Percentiles rank a stretch among this genome's conserved stretches.
These are phyloP conservation scores for Podaxis rugospora DNA, from an alignment of 768 basidiomycete genomes.

Conservation along the genomic window DNA sequence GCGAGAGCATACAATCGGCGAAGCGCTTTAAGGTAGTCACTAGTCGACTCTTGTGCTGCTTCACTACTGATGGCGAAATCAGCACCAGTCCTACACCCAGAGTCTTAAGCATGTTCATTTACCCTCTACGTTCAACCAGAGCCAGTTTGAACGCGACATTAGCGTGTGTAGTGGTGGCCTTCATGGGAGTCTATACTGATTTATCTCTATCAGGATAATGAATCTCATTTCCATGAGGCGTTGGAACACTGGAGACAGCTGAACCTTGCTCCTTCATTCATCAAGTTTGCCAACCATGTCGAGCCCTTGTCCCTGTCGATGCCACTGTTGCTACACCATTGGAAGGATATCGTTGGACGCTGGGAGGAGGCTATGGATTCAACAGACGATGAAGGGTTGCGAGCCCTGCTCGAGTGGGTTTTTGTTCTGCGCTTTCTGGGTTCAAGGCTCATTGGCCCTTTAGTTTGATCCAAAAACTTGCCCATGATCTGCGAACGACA, in stretches of 20 bases:
- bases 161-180: conserved; percentile 31
- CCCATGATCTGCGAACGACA: conserved; percentile 78
- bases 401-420: conserved; percentile 71
- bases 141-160: conserved; percentile 58
- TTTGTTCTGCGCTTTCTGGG: not conserved
- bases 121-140: conserved; percentile 56
- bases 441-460: conserved; percentile 6
- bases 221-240: conserved; percentile 74
- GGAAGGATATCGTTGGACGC: conserved; percentile 58
- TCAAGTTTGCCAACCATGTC: conserved; percentile 60
- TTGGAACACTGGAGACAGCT: conserved; percentile 76
- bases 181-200: not conserved
- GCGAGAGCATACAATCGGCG: not conserved
- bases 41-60: not conserved
- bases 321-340: conserved; percentile 79
- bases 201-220: conserved; percentile 51
- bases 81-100: conserved; percentile 75
- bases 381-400: conserved; percentile 70
- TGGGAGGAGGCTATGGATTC: conserved; percentile 58
- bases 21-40: conserved; percentile 54
- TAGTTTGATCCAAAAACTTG: conserved; percentile 75
- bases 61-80: not conserved
- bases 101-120: conserved; percentile 68
- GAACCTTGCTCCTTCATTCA: conserved; percentile 72
- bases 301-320: conserved; percentile 66